phyloP scores from a whole-genome alignment of 208 protist genomes.

The Crithidia thermophila region DNA sequence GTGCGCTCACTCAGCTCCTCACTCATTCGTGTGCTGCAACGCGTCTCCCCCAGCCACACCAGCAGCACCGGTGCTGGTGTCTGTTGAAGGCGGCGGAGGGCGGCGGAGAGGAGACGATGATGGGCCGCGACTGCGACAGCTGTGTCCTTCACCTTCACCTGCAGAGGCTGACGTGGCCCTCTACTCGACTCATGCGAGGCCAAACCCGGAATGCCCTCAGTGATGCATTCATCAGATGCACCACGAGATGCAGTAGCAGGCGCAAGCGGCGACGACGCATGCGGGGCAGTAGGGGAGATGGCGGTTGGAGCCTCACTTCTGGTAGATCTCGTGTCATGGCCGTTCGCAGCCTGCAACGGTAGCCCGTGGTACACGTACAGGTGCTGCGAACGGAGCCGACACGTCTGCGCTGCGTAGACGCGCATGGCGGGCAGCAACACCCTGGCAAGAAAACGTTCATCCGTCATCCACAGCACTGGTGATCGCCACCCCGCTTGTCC shows the following conservation, averaged over 20 bases:
- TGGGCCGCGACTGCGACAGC: slow-evolving; percentile 18
- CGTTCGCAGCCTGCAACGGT: background rate
- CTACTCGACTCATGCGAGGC: no score
- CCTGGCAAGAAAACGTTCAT: slow-evolving; percentile 39
- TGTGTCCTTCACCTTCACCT: background rate
- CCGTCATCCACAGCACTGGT: slow-evolving; percentile 49
- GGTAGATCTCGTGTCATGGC: background rate
- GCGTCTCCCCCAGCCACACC: slow-evolving; percentile 12
- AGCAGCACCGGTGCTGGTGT: background rate
- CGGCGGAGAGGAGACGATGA: slow-evolving; percentile 9
- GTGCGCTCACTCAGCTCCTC: background rate
- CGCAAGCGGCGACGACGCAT: background rate
- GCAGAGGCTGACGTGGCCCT: no score
- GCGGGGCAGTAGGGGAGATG: background rate
- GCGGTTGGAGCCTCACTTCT: background rate
- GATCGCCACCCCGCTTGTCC: background rate
- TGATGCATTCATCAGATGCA: no score
- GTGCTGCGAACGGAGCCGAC: background rate
- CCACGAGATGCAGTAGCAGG: no score
- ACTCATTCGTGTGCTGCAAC: background rate
- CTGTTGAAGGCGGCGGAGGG: slow-evolving; percentile 15
- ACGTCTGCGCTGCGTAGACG: slow-evolving; percentile 32
- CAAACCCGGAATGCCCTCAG: no score
- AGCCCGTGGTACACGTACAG: slow-evolving; percentile 22
- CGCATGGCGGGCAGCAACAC: slow-evolving; percentile 60